Conservation (phyloP, 331 rosid genomes). For the Prunus yedoensis region DNA sequence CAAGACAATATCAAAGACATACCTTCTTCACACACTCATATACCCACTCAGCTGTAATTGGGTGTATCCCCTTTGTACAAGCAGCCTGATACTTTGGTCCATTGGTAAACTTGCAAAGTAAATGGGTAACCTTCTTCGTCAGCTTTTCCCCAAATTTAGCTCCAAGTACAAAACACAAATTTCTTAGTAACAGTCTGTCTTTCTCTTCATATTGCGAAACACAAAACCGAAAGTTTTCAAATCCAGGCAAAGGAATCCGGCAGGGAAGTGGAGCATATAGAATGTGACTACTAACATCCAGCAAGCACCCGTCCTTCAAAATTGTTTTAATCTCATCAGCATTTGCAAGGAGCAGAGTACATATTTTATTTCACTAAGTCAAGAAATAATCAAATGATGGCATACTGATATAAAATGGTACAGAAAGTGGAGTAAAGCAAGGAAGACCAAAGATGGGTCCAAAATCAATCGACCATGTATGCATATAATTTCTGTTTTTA, state of each 20-base stretch:
- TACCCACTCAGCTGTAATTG: slow-evolving; percentile 78
- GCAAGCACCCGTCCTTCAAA: slow-evolving; percentile 75
- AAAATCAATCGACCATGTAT: neutral
- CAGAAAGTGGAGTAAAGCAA: neutral
- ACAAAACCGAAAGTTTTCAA: slow-evolving; percentile 76
- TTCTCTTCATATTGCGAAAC: slow-evolving; percentile 90
- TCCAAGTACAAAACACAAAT: slow-evolving; percentile 88
- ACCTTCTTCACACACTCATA: slow-evolving; percentile 96
- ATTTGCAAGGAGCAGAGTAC: slow-evolving; percentile 5
- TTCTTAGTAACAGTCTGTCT: slow-evolving; percentile 70
- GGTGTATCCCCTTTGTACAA: slow-evolving; percentile 69
- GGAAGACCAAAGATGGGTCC: neutral
- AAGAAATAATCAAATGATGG: slow-evolving; percentile 10
- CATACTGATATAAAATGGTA: neutral
- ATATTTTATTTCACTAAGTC: neutral
- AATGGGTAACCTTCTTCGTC: slow-evolving; percentile 84
- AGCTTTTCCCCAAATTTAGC: slow-evolving; percentile 71
- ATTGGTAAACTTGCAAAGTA: slow-evolving; percentile 73
- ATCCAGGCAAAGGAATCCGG: slow-evolving; percentile 75
- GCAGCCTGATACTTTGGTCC: slow-evolving; percentile 92
- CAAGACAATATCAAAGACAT: slow-evolving; percentile 20
- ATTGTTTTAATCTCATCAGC: slow-evolving; percentile 29
- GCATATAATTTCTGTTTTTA: neutral
- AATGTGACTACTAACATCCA: slow-evolving; percentile 72
- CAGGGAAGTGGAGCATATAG: slow-evolving; percentile 96